Evolutionary conservation across 2,329 filamentous ascomycete genomes (phyloP), one percentile per base, ranked within the genome.

Genomic region (Fusarium subglutinans): DNA sequence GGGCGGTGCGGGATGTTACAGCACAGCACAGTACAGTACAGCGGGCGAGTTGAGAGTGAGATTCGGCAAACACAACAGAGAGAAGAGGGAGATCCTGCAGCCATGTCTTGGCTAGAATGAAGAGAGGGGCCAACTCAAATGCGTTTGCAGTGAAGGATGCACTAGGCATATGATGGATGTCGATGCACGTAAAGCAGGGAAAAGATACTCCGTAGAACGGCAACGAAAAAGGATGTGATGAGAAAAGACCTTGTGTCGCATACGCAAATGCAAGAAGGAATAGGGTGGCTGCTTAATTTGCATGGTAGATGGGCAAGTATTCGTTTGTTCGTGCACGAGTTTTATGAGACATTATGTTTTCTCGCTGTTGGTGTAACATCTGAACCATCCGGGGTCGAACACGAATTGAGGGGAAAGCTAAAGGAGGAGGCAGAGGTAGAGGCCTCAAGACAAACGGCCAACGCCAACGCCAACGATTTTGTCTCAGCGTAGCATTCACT

Each of bases 261-360:
- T 33, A 35, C 35, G 22, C 26, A 9, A 40, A 48, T 22, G 26
- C 45, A 28, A 54, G 20, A 54, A 17, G 14, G 24, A 28, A 54
- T 20, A 54, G 35, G 35, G 51, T 48, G 45, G 53, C 30, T 55
- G 48, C 15, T 53, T 41, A n/a, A 37, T 18, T 48, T 38, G 26
- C 41, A 58, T 37, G 35, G 35, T 18, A 18, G 33, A 35, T 47
- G 41, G 26, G 40, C 26, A 28, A 28, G 33, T 28, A 15, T 30
- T 37, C 11, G 65, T 55, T 63, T 30, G 38, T n/a, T 51, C 48
- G 68, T 72, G 54, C 24, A 41, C 22, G 15, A 15, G 18, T 56
- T 68, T 73, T 73, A 44, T 73, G 70, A 73, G 70, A 62, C 41
- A 50, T 73, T 66, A 73, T 70, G 40, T 73, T 73, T 66, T 55